A percentile compares a stretch with the other conserved stretches of the same genome.
Conservation (phyloP, 805 yeast species). For the Candida coleopterorum region DNA sequence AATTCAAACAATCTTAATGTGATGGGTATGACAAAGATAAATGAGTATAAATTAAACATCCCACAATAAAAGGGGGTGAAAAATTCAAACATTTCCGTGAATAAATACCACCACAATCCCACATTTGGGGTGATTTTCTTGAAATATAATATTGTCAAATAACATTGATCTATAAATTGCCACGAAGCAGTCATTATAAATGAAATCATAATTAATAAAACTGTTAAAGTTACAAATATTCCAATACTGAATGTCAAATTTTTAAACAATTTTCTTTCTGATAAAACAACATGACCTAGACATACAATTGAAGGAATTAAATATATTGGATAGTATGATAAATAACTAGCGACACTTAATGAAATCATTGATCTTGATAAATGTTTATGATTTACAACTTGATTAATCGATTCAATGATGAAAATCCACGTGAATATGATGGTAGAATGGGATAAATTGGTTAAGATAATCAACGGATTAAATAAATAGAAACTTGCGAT, state of each 20-base stretch:
- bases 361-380: conserved; percentile 43
- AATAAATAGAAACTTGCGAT: conserved; percentile 64
- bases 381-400: conserved; percentile 37
- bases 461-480: conserved; percentile 74
- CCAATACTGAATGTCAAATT: conserved; percentile 17
- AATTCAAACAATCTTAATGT: conserved; percentile 56
- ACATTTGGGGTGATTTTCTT: conserved; percentile 80
- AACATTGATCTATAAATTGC: conserved; percentile 31
- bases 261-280: conserved; percentile 1
- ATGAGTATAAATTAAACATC: conserved; percentile 72
- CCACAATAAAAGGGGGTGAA: conserved; percentile 80
- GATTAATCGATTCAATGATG: conserved; percentile 43
- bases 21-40: conserved; percentile 67
- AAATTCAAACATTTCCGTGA: conserved; percentile 90
- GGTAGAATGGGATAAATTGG: conserved; percentile 68
- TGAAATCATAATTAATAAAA: conserved; percentile 22
- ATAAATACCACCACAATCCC: conserved; percentile 98
- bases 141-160: conserved; percentile 55
- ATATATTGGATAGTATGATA: conserved; percentile 59
- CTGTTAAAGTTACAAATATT: conserved; percentile 13
- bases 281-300: conserved; percentile 20
- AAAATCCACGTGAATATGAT: conserved; percentile 55
- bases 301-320: conserved; percentile 55
- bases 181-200: conserved; percentile 23
- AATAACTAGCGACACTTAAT: conserved; percentile 59